Evolutionary conservation across 148 eudicot species (phyloP).

Genomic region (Rheum nobile): DNA sequence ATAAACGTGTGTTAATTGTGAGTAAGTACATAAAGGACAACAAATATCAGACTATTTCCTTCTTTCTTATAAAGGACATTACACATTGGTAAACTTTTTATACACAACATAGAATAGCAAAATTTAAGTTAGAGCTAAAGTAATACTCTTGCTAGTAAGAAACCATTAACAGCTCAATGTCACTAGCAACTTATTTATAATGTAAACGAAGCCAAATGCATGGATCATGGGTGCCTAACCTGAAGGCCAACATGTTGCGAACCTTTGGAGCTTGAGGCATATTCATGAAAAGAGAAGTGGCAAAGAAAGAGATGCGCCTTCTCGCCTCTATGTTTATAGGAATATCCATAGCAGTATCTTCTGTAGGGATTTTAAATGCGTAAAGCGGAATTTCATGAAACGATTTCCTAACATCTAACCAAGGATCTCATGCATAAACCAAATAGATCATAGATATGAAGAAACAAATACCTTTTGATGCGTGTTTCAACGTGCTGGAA

Average conservation of each 20-base stretch:
- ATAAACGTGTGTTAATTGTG: background rate
- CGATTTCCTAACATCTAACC: too few relatives aligned
- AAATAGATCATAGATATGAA: too few relatives aligned
- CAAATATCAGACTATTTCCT: background rate
- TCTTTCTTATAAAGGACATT: background rate
- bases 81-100: too few relatives aligned
- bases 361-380: too few relatives aligned
- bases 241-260: slow-evolving; percentile 93
- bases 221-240: slow-evolving; percentile 28
- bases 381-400: too few relatives aligned
- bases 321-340: slow-evolving; percentile 88
- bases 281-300: slow-evolving; percentile 91
- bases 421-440: too few relatives aligned
- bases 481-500: too few relatives aligned
- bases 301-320: slow-evolving; percentile 83
- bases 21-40: background rate
- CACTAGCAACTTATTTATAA: background rate
- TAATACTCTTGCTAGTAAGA: too few relatives aligned
- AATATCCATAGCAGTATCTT: slow-evolving; percentile 77
- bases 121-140: too few relatives aligned
- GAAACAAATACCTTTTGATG: too few relatives aligned
- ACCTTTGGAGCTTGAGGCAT: slow-evolving; percentile 94
- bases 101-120: too few relatives aligned
- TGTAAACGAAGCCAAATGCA: background rate
- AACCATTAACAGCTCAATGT: too few relatives aligned